Percentiles rank a stretch among this genome's conserved stretches.
Evolutionary conservation across 345 rosid genomes (phyloP).

Genomic region (Stellera chamaejasme): DNA sequence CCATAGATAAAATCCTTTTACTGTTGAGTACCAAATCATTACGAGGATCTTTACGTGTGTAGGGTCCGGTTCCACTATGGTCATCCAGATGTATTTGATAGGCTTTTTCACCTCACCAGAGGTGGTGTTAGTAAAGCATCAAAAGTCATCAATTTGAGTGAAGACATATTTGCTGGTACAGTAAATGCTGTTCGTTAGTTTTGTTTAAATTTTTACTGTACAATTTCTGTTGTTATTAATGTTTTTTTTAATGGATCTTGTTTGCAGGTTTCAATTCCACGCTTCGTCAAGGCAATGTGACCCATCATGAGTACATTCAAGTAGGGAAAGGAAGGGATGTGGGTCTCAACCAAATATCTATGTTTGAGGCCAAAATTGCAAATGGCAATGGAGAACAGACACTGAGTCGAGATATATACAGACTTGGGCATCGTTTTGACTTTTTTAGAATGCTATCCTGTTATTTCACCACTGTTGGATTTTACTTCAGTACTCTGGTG

Average conservation of each 20-base stretch:
- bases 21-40: too few relatives aligned
- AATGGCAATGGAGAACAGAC: conserved; percentile 99
- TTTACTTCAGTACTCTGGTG: conserved; percentile 97
- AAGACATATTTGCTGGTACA: conserved; percentile 97
- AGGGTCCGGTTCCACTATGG: conserved; percentile 99
- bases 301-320: conserved; percentile 99
- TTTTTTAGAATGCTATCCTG: conserved; percentile 97
- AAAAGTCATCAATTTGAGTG: conserved; percentile 91
- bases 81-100: conserved; percentile 98
- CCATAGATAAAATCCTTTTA: too few relatives aligned
- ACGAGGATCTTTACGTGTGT: conserved; percentile 4
- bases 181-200: conserved; percentile 6
- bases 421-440: conserved; percentile 99
- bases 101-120: conserved; percentile 96
- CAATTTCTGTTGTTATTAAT: not conserved
- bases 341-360: conserved; percentile 98
- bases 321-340: conserved; percentile 99
- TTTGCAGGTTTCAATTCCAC: conserved; percentile 90
- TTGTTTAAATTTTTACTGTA: conserved; percentile 1
- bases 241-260: conserved; percentile 10
- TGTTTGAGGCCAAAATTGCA: conserved; percentile 99
- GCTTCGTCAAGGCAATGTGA: conserved; percentile 98
- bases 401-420: conserved; percentile 85
- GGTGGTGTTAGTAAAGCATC: conserved; percentile 99
- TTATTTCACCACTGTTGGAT: conserved; percentile 96